Evolutionary conservation across 192 early-diverging fungal species (phyloP).

Genomic region (Linnemannia zychae): DNA sequence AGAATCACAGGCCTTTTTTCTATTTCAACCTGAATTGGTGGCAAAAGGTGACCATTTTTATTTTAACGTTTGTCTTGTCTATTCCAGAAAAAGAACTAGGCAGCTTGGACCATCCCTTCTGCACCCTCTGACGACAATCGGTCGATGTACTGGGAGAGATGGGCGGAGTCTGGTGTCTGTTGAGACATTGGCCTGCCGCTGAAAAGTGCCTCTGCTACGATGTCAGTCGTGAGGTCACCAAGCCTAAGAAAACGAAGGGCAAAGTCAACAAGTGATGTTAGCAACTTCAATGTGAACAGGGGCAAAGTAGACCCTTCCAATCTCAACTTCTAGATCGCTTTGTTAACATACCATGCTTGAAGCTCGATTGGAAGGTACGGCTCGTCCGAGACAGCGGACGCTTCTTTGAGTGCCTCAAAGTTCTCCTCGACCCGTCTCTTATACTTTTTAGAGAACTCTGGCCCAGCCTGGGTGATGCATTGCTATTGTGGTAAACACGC

Average conservation of each 20-base stretch:
- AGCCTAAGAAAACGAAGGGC: constrained; percentile 36
- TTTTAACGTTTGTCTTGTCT: not conserved
- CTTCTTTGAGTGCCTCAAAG: constrained; percentile 55
- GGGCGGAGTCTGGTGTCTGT: constrained; percentile 43
- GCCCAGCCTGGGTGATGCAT: constrained; percentile 61
- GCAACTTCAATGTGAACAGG: not conserved
- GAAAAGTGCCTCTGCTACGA: constrained; percentile 60
- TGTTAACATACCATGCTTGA: constrained; percentile 49
- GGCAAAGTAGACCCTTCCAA: not conserved
- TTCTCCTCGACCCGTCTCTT: constrained; percentile 60
- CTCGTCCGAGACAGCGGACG: constrained; percentile 50
- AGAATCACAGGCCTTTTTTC: not conserved
- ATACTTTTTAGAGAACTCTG: constrained; percentile 58
- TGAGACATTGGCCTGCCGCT: constrained; percentile 57
- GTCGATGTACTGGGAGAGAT: constrained; percentile 47
- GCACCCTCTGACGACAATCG: constrained; percentile 38
- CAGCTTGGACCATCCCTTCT: not conserved
- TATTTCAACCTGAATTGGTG: constrained; percentile 24
- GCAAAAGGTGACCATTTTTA: constrained; percentile 15
- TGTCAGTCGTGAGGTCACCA: constrained; percentile 58
- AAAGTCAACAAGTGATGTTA: not conserved
- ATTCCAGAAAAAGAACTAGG: not conserved
- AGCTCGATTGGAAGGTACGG: constrained; percentile 52
- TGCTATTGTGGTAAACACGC: constrained; percentile 37
- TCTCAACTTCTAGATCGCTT: not conserved